Base-by-base conservation (phyloP, 1,139 yeast species). In the Hansenula lynferdii region DNA sequence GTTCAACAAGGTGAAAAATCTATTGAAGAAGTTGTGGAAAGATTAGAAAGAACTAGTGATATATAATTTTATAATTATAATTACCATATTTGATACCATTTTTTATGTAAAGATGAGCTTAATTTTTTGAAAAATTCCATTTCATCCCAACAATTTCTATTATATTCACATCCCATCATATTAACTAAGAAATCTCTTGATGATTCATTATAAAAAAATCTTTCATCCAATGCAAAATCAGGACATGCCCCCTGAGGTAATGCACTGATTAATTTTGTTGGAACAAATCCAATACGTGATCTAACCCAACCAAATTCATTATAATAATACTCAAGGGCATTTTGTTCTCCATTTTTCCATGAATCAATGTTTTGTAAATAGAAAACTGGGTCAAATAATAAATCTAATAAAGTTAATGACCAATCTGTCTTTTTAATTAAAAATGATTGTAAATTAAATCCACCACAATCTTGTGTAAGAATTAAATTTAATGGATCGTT, bases 51-150 rank as follows among this genome's bases (percentile, higher is more conserved):
- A 40, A 30, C 37, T 14, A 34, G 30, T 6, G 46, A 45, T 37
- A 30, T 39, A 6, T 42, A 28, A 28, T 3, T n/a, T n/a, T n/a
- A n/a, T n/a, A n/a, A n/a, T n/a, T n/a, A n/a, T n/a, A n/a, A 11
- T 16, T 11, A 20, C 21, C 28, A 24, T 22, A 15, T 22, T 14
- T 33, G 41, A 17, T 39, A 37, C 56, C 56, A 53, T n/a, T 34
- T 41, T 28, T 41, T 44, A 42, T 70, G 77, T 26, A 77, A 61
- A 43, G 63, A 63, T 51, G 63, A 68, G 32, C 77, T 72, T 41
- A 77, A 60, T 14, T 74, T 69, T 57, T 77, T 75, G 56, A 72
- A 78, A 51, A 72, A 69, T 52, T 77, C 83, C 77, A 77, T 77
- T 56, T 79, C 85, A 34, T 60, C 62, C 63, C 62, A 61, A 42